Conservation (phyloP, 129 eudicot genomes). For the Daucus carota region DH1_v3.0 NC_030383.2:58368501-58369000, state of each 20-base stretch:
- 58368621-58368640: neutral
- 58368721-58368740: neutral
- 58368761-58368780: neutral
- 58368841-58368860: neutral
- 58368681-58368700: neutral
- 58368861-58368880: slow-evolving; percentile 19
- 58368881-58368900: slow-evolving; percentile 90
- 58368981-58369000: neutral
- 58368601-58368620: neutral
- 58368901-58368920: slow-evolving; percentile 64
- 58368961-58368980: slow-evolving; percentile 13
- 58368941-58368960: slow-evolving; percentile 86
- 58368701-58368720: neutral
- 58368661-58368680: neutral
- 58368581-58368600: neutral
- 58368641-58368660: neutral
- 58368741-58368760: neutral
- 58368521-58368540: neutral
- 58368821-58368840: neutral
- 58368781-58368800: neutral
- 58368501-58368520: neutral
- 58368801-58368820: neutral
- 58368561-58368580: neutral
- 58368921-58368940: slow-evolving; percentile 59
- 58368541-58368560: neutral